Percentiles rank a stretch among this genome's conserved stretches.
phyloP scores from a whole-genome alignment of 495 filamentous ascomycete species.

The Penicillium malachiteum region DNA sequence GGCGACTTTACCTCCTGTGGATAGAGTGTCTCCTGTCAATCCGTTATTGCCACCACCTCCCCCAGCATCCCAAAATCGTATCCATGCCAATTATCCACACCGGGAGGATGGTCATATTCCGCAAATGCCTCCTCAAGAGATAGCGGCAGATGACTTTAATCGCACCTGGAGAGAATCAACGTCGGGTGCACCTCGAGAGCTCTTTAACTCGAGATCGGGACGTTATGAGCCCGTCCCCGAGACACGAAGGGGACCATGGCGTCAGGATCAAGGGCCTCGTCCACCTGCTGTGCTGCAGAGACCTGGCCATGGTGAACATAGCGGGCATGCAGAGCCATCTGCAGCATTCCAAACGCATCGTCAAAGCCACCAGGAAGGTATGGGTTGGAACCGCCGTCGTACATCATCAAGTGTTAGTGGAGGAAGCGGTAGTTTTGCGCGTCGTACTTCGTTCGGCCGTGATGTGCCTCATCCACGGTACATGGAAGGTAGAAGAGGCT shows the following conservation, averaged over 20 bases:
- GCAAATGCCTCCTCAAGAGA: constrained; percentile 68
- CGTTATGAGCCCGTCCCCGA: constrained; percentile 88
- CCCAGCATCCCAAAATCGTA: constrained; percentile 22
- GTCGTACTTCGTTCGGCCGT: constrained; percentile 55
- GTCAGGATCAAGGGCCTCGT: constrained; percentile 64
- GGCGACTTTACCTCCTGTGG: constrained; percentile 81
- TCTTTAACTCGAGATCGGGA: constrained; percentile 93
- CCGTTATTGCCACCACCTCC: constrained; percentile 40
- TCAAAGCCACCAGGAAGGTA: constrained; percentile 62
- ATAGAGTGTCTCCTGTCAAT: constrained; percentile 70
- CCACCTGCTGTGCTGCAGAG: constrained; percentile 82
- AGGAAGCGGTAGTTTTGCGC: constrained; percentile 70
- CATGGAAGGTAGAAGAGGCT: constrained; percentile 47
- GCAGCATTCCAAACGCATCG: constrained; percentile 86
- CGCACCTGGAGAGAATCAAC: constrained; percentile 76
- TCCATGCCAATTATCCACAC: constrained; percentile 32
- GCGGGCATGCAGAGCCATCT: constrained; percentile 83
- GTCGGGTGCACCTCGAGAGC: constrained; percentile 63
- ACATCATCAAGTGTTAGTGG: constrained; percentile 95
- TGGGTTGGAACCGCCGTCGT: constrained; percentile 72
- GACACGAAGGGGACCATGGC: constrained; percentile 63
- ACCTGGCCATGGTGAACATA: constrained; percentile 52
- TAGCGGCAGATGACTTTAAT: constrained; percentile 93
- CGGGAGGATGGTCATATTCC: constrained; percentile 27
- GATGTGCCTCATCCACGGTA: constrained; percentile 45